Base-by-base conservation (phyloP, 78 protist genomes). In the Dictyostelium firmibasis region DNA sequence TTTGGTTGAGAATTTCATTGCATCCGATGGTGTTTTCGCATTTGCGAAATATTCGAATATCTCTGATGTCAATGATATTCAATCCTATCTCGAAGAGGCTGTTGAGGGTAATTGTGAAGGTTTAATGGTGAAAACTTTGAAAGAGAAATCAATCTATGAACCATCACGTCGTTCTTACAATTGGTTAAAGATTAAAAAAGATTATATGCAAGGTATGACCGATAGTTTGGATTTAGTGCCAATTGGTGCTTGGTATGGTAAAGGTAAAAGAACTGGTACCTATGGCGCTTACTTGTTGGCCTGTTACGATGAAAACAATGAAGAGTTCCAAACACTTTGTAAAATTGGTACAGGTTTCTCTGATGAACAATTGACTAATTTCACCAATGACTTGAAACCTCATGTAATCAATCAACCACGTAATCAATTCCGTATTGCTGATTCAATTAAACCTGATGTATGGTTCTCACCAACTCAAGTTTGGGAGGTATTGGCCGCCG, bases 401-500 rank as follows among this genome's bases (percentile, higher is more conserved):
- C 97, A 97, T 33, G 33, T 83, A 25, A 44, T 93, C 23, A 16
- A 38, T 4, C 27, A 29, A 16, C 85, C 95, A 7, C 84, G 92
- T 43, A 92, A 78, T 70, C 72, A 94, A 70, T 93, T 94, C 87
- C n/a, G 67, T 25, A 50, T 67, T 27, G 16, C 83, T 16, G 95
- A 75, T 38, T 31, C 57, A 25, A 16, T 91, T 69, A 72, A 50
- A 23, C 98, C 99, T 1, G 99, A 99, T 77, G 98, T 97, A 20
- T 99, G 99, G 99, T 97, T 99, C 86, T 95, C 92, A 13, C 96
- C 98, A 31, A 50, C 7, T 60, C 84, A 69, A 14, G 99, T 99
- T 62, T 99, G 99, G 99, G 99, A 99, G 41, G 96, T 98, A 29
- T 44, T 83, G 72, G 99, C 99, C 0, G 99, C 99, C 2, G 99